A percentile compares a stretch with the other conserved stretches of the same genome.
Conservation (phyloP, 345 rosid genomes). For the Bruguiera gymnorhiza region DNA sequence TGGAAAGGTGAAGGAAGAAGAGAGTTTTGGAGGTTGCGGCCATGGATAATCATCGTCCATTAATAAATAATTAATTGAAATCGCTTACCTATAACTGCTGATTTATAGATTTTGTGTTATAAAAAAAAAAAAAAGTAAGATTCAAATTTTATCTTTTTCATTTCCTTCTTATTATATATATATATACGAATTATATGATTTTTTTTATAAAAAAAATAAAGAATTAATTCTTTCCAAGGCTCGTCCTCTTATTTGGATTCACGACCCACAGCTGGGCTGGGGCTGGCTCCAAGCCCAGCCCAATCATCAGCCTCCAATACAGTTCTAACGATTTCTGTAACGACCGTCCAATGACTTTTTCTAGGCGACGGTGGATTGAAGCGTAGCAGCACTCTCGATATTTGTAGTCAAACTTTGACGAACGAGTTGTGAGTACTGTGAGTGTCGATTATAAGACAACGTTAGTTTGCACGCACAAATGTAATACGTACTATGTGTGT, state of each 20-base stretch:
- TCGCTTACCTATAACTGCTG: too few relatives aligned
- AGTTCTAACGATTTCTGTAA: conserved; percentile 51
- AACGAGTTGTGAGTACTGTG: too few relatives aligned
- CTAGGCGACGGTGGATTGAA: conserved; percentile 39
- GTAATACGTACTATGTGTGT: too few relatives aligned
- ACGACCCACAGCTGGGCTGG: conserved; percentile 56
- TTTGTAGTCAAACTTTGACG: too few relatives aligned
- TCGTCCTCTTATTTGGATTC: conserved; percentile 58
- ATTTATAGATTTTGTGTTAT: too few relatives aligned
- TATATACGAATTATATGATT: too few relatives aligned
- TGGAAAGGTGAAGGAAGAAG: conserved; percentile 12
- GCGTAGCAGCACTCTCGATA: conserved; percentile 2
- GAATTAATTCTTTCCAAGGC: conserved; percentile 36
- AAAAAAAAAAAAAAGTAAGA: too few relatives aligned
- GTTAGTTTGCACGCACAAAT: too few relatives aligned
- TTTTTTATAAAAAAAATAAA: too few relatives aligned
- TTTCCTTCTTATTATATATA: too few relatives aligned
- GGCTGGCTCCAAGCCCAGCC: conserved; percentile 48
- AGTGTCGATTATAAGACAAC: neutral
- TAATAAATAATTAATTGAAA: too few relatives aligned
- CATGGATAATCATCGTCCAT: conserved; percentile 9
- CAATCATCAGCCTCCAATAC: conserved; percentile 56
- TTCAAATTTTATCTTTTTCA: too few relatives aligned
- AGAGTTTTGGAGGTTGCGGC: neutral
- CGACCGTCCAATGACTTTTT: conserved; percentile 69